Evolutionary conservation across 2,329 filamentous ascomycete genomes (phyloP), one percentile per base, ranked within the genome.

Genomic region (Sclerotinia minor): DNA sequence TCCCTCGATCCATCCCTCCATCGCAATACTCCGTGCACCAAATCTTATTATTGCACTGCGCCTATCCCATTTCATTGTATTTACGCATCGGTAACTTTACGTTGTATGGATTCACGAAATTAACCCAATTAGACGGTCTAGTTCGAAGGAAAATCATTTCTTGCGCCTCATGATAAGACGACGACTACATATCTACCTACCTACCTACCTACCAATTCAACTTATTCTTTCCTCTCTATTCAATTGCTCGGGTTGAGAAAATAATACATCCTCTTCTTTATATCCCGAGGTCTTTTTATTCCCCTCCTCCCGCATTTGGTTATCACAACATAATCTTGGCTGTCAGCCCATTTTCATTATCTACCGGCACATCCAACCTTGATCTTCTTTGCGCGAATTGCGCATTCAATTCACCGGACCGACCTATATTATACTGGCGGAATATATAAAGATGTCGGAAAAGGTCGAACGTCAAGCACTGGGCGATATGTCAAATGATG

Each of bases 371-470:
- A 35, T n/a, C 7, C 21, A 41, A 41, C 13, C 13, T 15, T 41
- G 38, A 41, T 50, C 13, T 38, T 38, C 21, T 49, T 38, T 17
- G 13, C 29, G 29, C 41, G 15, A 24, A 49, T 6, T 15, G n/a
- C 44, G 29, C 44, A 17, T 17, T 60, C 26, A 17, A 29, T 60
- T 29, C 2, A 21, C 19, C 11, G 5, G 15, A 61, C 17, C 3
- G 38, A 24, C 8, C 15, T 6, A 4, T 13, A 26, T 35, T 38
- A 21, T 13, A 24, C 29, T 26, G 45, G 29, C 32, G 32, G 24
- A 35, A 61, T 4, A 38, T 7, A 50, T 1, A 41, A 47, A 47
- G 17, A 67, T 67, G 65, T 67, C 57, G 65, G 65, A 67, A 47
- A 54, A 54, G 26, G 57, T 67, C 41, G 57, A 61, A 47, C 52